phyloP scores from a whole-genome alignment of 108 stramenopile genomes.

The Bacterosira constricta region DNA sequence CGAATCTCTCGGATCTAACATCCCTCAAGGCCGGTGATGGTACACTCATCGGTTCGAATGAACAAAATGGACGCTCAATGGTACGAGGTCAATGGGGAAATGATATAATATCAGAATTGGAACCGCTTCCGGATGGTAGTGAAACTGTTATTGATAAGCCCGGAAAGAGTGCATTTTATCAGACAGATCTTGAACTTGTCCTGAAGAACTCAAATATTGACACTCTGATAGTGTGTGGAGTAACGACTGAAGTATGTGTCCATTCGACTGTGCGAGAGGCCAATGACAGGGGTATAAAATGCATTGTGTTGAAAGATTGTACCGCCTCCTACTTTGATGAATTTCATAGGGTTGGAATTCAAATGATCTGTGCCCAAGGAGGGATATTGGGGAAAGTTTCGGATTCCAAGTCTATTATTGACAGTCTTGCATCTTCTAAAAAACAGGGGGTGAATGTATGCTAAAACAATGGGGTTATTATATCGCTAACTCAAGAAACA shows the following conservation, averaged over 20 bases:
- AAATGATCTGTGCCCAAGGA: constrained; percentile 73
- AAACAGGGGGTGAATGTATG: neutral
- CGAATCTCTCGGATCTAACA: constrained; percentile 50
- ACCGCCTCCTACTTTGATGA: constrained; percentile 74
- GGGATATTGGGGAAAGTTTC: constrained; percentile 70
- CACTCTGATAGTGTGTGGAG: constrained; percentile 70
- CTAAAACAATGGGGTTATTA: too few relatives aligned
- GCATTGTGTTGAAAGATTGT: constrained; percentile 65
- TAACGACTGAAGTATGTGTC: constrained; percentile 83
- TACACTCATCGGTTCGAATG: constrained; percentile 45
- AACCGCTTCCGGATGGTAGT: constrained; percentile 30
- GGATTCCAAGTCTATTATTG: constrained; percentile 35
- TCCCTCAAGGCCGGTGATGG: constrained; percentile 30
- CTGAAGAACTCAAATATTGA: constrained; percentile 43
- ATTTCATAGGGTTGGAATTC: constrained; percentile 60
- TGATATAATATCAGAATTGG: constrained; percentile 63
- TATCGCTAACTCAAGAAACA: too few relatives aligned
- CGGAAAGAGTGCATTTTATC: constrained; percentile 77
- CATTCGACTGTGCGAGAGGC: constrained; percentile 81
- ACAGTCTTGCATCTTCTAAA: constrained; percentile 1
- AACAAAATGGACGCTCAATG: constrained; percentile 56
- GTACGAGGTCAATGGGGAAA: constrained; percentile 66
- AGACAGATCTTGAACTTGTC: constrained; percentile 67
- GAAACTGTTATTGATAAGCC: constrained; percentile 76
- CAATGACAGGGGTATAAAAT: constrained; percentile 69